These are phyloP conservation scores for Sporothrix sp. DNA, from an alignment of 2,329 filamentous ascomycete genomes.

Conservation along the genomic window DNA sequence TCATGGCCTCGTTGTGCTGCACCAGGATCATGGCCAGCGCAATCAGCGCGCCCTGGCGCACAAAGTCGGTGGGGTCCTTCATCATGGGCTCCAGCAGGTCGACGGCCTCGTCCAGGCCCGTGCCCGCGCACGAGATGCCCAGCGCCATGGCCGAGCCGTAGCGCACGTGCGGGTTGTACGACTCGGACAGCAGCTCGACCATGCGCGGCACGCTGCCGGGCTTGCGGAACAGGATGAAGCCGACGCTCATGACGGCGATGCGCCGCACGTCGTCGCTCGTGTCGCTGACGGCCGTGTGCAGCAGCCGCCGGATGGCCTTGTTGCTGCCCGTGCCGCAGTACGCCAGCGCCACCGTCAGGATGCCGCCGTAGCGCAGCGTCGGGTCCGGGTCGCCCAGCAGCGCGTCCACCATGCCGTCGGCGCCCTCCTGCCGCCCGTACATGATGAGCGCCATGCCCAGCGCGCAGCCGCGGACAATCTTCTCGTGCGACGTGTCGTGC, in stretches of 20 bases:
- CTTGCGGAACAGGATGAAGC: slow-evolving; percentile 97
- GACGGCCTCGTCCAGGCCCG: slow-evolving; percentile 89
- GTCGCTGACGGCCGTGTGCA: slow-evolving; percentile 94
- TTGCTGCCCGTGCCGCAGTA: slow-evolving; percentile 98
- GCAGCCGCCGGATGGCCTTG: slow-evolving; percentile 90
- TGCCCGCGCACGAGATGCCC: slow-evolving; percentile 94
- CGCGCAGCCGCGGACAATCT: slow-evolving; percentile 91
- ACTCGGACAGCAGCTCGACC: slow-evolving; percentile 96
- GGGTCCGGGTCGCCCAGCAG: slow-evolving; percentile 90
- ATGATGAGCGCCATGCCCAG: slow-evolving; percentile 98
- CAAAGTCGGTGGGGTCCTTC: slow-evolving; percentile 97
- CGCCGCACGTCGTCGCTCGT: slow-evolving; percentile 95
- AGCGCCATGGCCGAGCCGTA: slow-evolving; percentile 98
- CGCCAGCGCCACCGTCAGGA: slow-evolving; percentile 95
- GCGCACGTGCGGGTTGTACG: slow-evolving; percentile 95
- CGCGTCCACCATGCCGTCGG: slow-evolving; percentile 88
- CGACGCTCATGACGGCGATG: slow-evolving; percentile 93
- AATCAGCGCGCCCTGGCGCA: slow-evolving; percentile 91
- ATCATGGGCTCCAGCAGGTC: slow-evolving; percentile 98
- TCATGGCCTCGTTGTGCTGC: slow-evolving; percentile 98
- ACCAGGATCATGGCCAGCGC: slow-evolving; percentile 95
- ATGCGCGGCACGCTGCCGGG: slow-evolving; percentile 94
- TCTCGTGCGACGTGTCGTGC: slow-evolving; percentile 96
- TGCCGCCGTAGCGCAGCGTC: slow-evolving; percentile 88
- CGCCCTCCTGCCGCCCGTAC: slow-evolving; percentile 90